phyloP scores from a whole-genome alignment of 1,139 yeast species.

The Pichia inconspicua region DNA sequence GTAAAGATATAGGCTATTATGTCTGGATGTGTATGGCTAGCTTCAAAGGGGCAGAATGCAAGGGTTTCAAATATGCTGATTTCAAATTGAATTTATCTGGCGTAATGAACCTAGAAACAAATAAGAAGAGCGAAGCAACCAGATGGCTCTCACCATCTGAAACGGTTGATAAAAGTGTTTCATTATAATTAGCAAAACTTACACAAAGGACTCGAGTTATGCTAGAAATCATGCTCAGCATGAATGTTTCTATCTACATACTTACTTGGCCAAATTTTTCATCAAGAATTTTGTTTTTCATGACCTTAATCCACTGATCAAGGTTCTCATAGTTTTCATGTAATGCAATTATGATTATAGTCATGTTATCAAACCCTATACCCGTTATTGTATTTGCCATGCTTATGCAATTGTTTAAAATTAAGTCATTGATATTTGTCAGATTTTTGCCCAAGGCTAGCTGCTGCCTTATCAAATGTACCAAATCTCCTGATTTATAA shows the following conservation, averaged over 20 bases:
- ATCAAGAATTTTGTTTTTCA: slow-evolving; percentile 41
- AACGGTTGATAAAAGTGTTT: not conserved
- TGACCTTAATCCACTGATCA: slow-evolving; percentile 50
- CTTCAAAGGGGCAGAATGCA: slow-evolving; percentile 35
- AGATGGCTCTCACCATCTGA: slow-evolving; percentile 8
- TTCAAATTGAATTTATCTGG: slow-evolving; percentile 28
- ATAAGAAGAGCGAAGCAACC: slow-evolving; percentile 1
- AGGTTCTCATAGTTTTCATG: slow-evolving; percentile 20
- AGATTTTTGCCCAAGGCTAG: slow-evolving; percentile 50
- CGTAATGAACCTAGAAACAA: not conserved
- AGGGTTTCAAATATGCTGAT: slow-evolving; percentile 42
- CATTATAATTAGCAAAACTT: slow-evolving; percentile 51
- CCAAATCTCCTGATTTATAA: slow-evolving; percentile 49
- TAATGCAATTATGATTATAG: slow-evolving; percentile 55
- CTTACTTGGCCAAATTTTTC: slow-evolving; percentile 34
- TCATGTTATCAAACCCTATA: slow-evolving; percentile 77
- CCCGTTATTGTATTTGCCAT: slow-evolving; percentile 72
- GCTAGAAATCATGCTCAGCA: slow-evolving; percentile 1
- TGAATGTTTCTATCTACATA: not conserved
- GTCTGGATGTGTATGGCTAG: slow-evolving; percentile 44
- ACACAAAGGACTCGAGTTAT: slow-evolving; percentile 40
- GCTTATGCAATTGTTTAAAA: slow-evolving; percentile 59
- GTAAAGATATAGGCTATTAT: slow-evolving; percentile 41
- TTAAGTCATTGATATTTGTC: slow-evolving; percentile 49
- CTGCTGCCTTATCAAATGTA: slow-evolving; percentile 49